Evolutionary conservation across 2,329 filamentous ascomycete genomes (phyloP).

Genomic region (Lachnellula arida): DNA sequence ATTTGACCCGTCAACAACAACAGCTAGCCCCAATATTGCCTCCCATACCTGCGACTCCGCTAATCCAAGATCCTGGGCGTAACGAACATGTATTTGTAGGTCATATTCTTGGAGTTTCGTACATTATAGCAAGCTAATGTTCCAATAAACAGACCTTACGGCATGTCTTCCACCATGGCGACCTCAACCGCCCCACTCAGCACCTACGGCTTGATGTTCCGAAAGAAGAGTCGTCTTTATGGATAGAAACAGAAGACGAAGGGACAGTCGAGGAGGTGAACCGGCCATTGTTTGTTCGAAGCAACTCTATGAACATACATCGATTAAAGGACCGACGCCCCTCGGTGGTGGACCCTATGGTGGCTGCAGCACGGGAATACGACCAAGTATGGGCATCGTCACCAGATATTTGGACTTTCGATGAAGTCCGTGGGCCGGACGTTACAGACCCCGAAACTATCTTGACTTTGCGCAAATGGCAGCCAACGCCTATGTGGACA

Average conservation of each 20-base stretch:
- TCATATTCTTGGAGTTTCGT: slow-evolving; percentile 2
- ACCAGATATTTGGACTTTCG: slow-evolving; percentile 72
- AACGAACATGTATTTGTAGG: slow-evolving; percentile 50
- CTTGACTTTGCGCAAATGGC: slow-evolving; percentile 82
- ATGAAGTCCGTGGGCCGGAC: slow-evolving; percentile 74
- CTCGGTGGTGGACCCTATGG: slow-evolving; percentile 70
- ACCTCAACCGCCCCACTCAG: slow-evolving; percentile 69
- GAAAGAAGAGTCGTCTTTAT: slow-evolving; percentile 50
- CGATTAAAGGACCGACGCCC: slow-evolving; percentile 74
- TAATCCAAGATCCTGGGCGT: slow-evolving; percentile 42
- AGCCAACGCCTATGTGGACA: slow-evolving; percentile 79
- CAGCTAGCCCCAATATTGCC: slow-evolving; percentile 34
- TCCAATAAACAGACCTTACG: slow-evolving; percentile 53
- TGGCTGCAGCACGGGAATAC: slow-evolving; percentile 65
- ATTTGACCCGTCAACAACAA: slow-evolving; percentile 28
- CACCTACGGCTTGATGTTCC: slow-evolving; percentile 71
- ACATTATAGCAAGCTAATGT: slow-evolving; percentile 9
- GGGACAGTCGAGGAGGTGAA: slow-evolving; percentile 48
- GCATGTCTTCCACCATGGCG: slow-evolving; percentile 91
- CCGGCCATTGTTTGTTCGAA: slow-evolving; percentile 55
- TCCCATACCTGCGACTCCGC: slow-evolving; percentile 34
- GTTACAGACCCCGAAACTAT: slow-evolving; percentile 81
- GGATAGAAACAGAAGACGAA: slow-evolving; percentile 54
- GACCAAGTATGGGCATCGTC: slow-evolving; percentile 65
- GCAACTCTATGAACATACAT: slow-evolving; percentile 66